Conservation (phyloP, 495 filamentous ascomycete species). For the Talaromyces borbonicus region DNA sequence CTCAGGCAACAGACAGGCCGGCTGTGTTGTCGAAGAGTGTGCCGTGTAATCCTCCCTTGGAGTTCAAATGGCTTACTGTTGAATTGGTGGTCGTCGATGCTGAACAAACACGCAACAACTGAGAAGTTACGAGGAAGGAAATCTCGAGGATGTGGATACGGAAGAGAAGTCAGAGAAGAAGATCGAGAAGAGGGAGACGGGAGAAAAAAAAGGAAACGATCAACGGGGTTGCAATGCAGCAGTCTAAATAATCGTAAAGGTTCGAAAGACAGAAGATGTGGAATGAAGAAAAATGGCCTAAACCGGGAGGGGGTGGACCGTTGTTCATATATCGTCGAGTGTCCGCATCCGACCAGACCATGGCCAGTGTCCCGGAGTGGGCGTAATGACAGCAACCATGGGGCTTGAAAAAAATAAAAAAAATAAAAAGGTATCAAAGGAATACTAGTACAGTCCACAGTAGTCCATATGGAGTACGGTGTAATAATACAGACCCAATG, state of each 20-base stretch:
- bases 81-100: too few species aligned
- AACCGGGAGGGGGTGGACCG: neutral
- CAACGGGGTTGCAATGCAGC: neutral
- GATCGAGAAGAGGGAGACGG: neutral
- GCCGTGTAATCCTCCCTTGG: too few species aligned
- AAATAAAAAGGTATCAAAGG: neutral
- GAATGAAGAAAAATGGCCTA: slow-evolving; percentile 1
- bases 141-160: too few species aligned
- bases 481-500: too few species aligned
- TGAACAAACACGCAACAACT: slow-evolving; percentile 1
- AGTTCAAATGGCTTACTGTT: slow-evolving; percentile 3
- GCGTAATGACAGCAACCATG: neutral
- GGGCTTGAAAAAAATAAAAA: too few species aligned
- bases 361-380: slow-evolving; percentile 1
- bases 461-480: too few species aligned
- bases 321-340: neutral
- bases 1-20: slow-evolving; percentile 3
- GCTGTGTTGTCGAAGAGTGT: neutral
- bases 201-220: neutral
- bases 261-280: neutral
- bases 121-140: too few species aligned
- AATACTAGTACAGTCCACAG: too few species aligned
- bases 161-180: neutral
- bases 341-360: neutral
- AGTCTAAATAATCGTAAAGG: neutral